These are phyloP conservation scores for Symbiotaphrina buchneri DNA, from an alignment of 495 filamentous ascomycete species.

Conservation along the genomic window DNA sequence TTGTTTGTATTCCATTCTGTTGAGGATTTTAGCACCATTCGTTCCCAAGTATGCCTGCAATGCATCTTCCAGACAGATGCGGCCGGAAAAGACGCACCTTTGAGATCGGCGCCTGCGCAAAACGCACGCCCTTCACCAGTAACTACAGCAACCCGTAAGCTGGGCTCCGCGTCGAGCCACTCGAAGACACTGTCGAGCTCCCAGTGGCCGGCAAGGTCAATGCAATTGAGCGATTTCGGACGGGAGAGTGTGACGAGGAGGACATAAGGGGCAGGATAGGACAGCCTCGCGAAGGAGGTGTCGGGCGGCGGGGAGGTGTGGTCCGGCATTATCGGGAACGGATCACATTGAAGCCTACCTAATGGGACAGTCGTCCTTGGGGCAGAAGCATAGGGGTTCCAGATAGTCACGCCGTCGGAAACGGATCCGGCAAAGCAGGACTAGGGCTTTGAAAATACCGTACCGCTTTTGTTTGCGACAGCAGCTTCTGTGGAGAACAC, in stretches of 20 bases:
- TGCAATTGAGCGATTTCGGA: slow-evolving; percentile 31
- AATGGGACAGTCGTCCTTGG: too few species aligned
- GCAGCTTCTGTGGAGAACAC: too few species aligned
- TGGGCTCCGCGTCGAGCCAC: slow-evolving; percentile 33
- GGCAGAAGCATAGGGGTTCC: too few species aligned
- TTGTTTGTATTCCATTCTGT: slow-evolving; percentile 18
- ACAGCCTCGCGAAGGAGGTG: slow-evolving; percentile 10
- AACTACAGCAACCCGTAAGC: slow-evolving; percentile 27
- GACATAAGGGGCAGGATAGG: slow-evolving; percentile 30
- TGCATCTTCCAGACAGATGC: neutral
- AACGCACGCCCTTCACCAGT: slow-evolving; percentile 33
- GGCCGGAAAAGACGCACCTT: slow-evolving; percentile 15
- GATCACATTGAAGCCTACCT: too few species aligned
- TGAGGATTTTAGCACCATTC: slow-evolving; percentile 1
- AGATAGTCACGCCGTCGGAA: too few species aligned
- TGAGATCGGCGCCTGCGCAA: slow-evolving; percentile 35
- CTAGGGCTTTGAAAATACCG: too few species aligned
- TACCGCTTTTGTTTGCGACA: too few species aligned
- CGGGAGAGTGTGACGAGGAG: slow-evolving; percentile 41
- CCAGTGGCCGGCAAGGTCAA: slow-evolving; percentile 23
- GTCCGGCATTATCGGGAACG: too few species aligned
- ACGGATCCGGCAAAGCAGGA: too few species aligned
- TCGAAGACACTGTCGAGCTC: slow-evolving; percentile 28
- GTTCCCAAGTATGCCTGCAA: slow-evolving; percentile 4
- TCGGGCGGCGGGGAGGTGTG: neutral